phyloP scores from a whole-genome alignment of 2,329 filamentous ascomycete genomes.

The Fusarium tupiense region DNA sequence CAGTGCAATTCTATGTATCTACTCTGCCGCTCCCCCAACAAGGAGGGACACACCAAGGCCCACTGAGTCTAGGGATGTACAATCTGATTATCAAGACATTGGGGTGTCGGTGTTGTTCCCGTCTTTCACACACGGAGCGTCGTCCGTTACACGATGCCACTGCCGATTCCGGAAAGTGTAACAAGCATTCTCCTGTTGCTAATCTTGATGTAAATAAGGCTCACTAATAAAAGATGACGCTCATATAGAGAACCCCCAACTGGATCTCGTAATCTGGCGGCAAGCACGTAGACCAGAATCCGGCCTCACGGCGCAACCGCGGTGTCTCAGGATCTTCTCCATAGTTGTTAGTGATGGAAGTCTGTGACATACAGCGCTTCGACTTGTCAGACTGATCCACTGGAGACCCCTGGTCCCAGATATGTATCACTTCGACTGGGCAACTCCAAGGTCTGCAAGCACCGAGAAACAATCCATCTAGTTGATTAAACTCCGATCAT shows the following conservation, averaged over 20 bases:
- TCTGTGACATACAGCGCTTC: constrained; percentile 30
- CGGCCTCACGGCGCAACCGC: constrained; percentile 34
- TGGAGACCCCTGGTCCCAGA: constrained; percentile 3
- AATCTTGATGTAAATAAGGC: background rate
- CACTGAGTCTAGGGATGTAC: constrained; percentile 19
- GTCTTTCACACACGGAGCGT: constrained; percentile 30
- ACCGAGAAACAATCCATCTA: background rate
- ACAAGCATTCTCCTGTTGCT: background rate
- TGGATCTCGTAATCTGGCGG: background rate
- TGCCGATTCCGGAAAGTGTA: background rate
- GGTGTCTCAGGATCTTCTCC: constrained; percentile 30
- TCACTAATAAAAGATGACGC: background rate
- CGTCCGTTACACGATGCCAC: constrained; percentile 21
- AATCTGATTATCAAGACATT: constrained; percentile 32
- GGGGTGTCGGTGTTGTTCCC: constrained; percentile 38
- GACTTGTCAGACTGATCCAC: constrained; percentile 29
- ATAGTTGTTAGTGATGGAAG: constrained; percentile 25
- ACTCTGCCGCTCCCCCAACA: constrained; percentile 30
- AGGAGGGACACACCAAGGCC: constrained; percentile 37
- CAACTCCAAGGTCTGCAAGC: constrained; percentile 24
- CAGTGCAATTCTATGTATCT: background rate
- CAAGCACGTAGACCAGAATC: constrained; percentile 24
- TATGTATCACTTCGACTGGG: constrained; percentile 25
- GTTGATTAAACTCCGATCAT: constrained; percentile 13
- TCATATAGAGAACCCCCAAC: background rate